A percentile compares a stretch with the other conserved stretches of the same genome.
Evolutionary conservation across 306 rosid species (phyloP).

Genomic region (Vigna trinervia): DNA sequence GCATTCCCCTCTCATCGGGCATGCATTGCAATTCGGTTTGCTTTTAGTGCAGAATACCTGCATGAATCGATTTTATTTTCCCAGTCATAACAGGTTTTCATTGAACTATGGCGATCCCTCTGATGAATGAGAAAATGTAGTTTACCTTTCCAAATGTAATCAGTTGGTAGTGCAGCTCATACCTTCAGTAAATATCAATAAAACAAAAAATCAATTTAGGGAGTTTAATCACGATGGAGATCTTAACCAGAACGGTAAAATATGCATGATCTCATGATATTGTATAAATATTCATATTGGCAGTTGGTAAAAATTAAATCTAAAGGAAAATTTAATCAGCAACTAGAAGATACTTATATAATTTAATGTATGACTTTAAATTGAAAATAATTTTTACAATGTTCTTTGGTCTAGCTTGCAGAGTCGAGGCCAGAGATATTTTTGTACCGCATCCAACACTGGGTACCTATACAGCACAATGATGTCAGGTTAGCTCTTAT

Average conservation of each 20-base stretch:
- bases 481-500: conserved; percentile 45
- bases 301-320: conserved; percentile 6
- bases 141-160: conserved; percentile 96
- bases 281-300: conserved; percentile 3
- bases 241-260: neutral
- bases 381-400: conserved; percentile 56
- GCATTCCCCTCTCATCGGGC: conserved; percentile 97
- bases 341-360: neutral
- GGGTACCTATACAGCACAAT: conserved; percentile 72
- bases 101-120: conserved; percentile 32
- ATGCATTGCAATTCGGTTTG: conserved; percentile 91
- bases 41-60: conserved; percentile 94
- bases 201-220: conserved; percentile 26
- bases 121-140: conserved; percentile 29
- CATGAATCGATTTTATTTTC: conserved; percentile 42
- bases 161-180: conserved; percentile 93
- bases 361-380: conserved; percentile 15
- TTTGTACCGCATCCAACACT: conserved; percentile 81
- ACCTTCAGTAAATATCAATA: conserved; percentile 57
- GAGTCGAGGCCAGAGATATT: conserved; percentile 92
- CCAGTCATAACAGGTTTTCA: conserved; percentile 42
- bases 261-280: neutral
- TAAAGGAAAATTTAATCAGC: neutral
- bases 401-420: conserved; percentile 98
- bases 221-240: neutral